Percentiles rank a stretch among this genome's conserved stretches.
phyloP scores from a whole-genome alignment of 2,329 filamentous ascomycete genomes.

The Verticillium tricorpus region DNA sequence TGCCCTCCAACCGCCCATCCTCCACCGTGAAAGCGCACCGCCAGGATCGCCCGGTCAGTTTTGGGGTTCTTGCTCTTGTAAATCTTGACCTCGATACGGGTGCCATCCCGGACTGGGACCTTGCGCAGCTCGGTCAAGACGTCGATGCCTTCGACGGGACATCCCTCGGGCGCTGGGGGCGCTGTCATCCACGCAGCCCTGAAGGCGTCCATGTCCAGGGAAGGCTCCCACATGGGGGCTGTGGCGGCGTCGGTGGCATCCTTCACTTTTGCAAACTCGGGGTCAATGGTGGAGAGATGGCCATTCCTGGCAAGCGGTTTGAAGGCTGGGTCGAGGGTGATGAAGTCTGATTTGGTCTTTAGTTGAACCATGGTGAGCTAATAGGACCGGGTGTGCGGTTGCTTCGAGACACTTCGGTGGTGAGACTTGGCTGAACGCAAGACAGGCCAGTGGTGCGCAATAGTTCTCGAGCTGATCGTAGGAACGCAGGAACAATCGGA shows the following conservation, averaged over 20 bases:
- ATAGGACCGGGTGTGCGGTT: neutral
- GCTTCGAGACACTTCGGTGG: no score
- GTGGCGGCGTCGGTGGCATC: conserved; percentile 18
- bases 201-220: conserved; percentile 22
- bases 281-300: conserved; percentile 26
- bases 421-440: neutral
- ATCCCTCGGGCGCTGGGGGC: conserved; percentile 18
- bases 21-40: conserved; percentile 30
- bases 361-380: conserved; percentile 16
- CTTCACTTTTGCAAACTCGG: conserved; percentile 23
- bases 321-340: conserved; percentile 21
- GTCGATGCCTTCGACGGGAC: conserved; percentile 27
- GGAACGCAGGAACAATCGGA: neutral
- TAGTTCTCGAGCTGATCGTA: no score
- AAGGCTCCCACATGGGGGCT: conserved; percentile 21
- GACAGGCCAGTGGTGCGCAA: no score
- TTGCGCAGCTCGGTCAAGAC: conserved; percentile 22
- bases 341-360: conserved; percentile 23
- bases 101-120: conserved; percentile 27
- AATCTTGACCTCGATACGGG: conserved; percentile 27
- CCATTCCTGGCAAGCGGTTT: conserved; percentile 28
- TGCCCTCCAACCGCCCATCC: conserved; percentile 29
- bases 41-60: conserved; percentile 9
- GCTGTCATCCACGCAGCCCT: conserved; percentile 19
- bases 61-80: conserved; percentile 21